These are phyloP conservation scores for Punica granatum DNA, from an alignment of 345 rosid species.

Conservation along the genomic window DNA sequence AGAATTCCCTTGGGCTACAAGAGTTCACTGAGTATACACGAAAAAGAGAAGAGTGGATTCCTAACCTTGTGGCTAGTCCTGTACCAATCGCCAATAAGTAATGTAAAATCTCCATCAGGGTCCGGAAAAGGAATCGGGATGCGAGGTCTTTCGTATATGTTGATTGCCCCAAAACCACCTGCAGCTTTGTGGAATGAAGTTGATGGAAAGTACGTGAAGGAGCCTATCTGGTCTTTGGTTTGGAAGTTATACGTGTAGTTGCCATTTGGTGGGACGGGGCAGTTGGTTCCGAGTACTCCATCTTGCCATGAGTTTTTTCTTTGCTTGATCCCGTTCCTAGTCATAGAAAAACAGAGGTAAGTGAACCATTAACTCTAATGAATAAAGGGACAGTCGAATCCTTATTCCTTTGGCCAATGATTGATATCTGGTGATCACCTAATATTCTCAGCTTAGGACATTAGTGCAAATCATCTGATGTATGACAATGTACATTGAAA, in stretches of 20 bases:
- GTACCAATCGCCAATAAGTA: slow-evolving; percentile 82
- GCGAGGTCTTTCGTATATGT: slow-evolving; percentile 46
- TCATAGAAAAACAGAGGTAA: not conserved
- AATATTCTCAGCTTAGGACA: not conserved
- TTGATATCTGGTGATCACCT: too few species aligned
- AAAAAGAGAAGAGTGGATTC: not conserved
- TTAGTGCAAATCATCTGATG: not conserved
- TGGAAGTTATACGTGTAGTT: slow-evolving; percentile 83
- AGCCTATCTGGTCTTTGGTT: slow-evolving; percentile 86
- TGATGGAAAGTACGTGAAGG: slow-evolving; percentile 73
- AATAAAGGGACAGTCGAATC: not conserved
- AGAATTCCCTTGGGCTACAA: too few species aligned
- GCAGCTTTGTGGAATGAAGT: slow-evolving; percentile 73
- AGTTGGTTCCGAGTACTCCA: slow-evolving; percentile 77
- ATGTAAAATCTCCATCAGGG: slow-evolving; percentile 63
- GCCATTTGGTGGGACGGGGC: slow-evolving; percentile 74
- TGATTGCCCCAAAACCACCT: slow-evolving; percentile 77
- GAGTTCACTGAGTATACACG: too few species aligned
- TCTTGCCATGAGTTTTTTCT: slow-evolving; percentile 93
- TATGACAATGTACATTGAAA: not conserved
- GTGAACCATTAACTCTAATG: not conserved
- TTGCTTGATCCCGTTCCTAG: slow-evolving; percentile 79
- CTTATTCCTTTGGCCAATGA: too few species aligned
- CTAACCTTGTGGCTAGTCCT: slow-evolving; percentile 70
- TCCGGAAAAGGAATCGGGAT: slow-evolving; percentile 69